Percentiles rank a stretch among this genome's conserved stretches.
These are phyloP conservation scores for Ogataea ganodermae DNA, from an alignment of 805 yeast species.

Conservation along the genomic window DNA sequence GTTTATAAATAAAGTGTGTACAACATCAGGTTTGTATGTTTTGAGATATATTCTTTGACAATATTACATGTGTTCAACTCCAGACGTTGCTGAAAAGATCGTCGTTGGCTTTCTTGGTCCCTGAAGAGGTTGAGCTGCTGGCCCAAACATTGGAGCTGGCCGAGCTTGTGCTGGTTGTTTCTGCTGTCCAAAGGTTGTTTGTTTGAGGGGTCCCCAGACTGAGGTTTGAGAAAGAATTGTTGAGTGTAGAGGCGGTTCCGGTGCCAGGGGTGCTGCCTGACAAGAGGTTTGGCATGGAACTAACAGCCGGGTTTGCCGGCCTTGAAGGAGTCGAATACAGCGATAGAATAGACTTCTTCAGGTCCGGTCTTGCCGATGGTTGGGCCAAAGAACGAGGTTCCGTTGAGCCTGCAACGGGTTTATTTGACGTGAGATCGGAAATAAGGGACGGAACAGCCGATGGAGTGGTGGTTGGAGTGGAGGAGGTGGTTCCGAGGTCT, in stretches of 20 bases:
- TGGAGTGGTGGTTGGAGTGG: slow-evolving; percentile 1
- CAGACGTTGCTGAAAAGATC: slow-evolving; percentile 38
- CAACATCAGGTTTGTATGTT: not conserved
- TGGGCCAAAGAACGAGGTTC: slow-evolving; percentile 11
- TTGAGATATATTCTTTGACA: not conserved
- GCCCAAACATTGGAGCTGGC: slow-evolving; percentile 20
- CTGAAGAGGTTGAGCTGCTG: slow-evolving; percentile 2
- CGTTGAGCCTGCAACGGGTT: slow-evolving; percentile 9
- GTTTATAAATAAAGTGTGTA: not conserved
- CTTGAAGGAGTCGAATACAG: slow-evolving; percentile 66
- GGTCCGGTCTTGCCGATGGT: slow-evolving; percentile 63
- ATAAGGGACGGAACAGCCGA: slow-evolving; percentile 15
- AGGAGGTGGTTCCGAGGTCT: slow-evolving; percentile 6
- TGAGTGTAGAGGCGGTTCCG: slow-evolving; percentile 1
- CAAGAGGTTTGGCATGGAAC: slow-evolving; percentile 15
- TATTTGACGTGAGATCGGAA: slow-evolving; percentile 2
- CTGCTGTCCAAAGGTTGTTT: slow-evolving; percentile 1
- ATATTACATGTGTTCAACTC: slow-evolving; percentile 17
- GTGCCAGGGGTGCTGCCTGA: not conserved
- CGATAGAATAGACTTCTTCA: slow-evolving; percentile 89
- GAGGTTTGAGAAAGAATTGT: slow-evolving; percentile 11
- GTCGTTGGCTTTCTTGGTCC: slow-evolving; percentile 19
- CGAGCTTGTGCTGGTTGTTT: slow-evolving; percentile 1
- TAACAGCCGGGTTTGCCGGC: slow-evolving; percentile 15
- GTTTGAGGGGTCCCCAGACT: not conserved